phyloP scores from a whole-genome alignment of 2,329 filamentous ascomycete species.

The Fusarium proliferatum region DNA sequence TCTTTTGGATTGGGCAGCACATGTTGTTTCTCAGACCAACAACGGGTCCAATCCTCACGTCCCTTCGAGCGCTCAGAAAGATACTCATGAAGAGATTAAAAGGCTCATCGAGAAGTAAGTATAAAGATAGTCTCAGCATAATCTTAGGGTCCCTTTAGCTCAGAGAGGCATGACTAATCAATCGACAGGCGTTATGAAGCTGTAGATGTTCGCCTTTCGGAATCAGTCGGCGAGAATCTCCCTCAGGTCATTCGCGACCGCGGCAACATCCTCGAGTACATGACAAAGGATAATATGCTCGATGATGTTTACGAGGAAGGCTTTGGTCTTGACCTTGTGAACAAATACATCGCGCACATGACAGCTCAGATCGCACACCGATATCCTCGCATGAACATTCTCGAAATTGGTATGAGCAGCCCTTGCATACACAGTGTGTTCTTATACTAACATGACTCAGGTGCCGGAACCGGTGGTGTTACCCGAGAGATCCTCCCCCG shows the following conservation, averaged over 20 bases:
- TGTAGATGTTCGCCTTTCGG: not conserved
- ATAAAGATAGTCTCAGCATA: too few species aligned
- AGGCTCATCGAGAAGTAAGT: too few species aligned
- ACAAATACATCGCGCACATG: not conserved
- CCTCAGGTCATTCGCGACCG: conserved; percentile 48
- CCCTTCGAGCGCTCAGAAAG: fast-evolving
- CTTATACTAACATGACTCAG: not conserved
- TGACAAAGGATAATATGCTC: conserved; percentile 49
- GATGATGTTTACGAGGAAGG: conserved; percentile 46
- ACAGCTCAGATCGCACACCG: not conserved
- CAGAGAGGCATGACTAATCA: not conserved
- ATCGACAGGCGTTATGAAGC: not conserved
- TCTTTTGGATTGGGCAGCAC: fast-evolving
- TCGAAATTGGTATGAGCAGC: not conserved
- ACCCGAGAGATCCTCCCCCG: not conserved
- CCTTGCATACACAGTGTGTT: fast-evolving
- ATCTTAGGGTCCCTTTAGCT: too few species aligned
- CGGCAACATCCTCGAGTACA: conserved; percentile 51
- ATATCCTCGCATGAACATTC: not conserved
- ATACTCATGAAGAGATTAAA: not conserved
- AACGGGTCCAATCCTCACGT: not conserved
- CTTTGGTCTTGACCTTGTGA: not conserved
- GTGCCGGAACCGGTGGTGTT: not conserved
- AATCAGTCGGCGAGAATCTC: conserved; percentile 42
- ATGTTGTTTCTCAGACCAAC: not conserved